Percentiles rank a stretch among this genome's conserved stretches.
Conservation (phyloP, 208 protist species). For the Wallacemonas sp. region DNA sequence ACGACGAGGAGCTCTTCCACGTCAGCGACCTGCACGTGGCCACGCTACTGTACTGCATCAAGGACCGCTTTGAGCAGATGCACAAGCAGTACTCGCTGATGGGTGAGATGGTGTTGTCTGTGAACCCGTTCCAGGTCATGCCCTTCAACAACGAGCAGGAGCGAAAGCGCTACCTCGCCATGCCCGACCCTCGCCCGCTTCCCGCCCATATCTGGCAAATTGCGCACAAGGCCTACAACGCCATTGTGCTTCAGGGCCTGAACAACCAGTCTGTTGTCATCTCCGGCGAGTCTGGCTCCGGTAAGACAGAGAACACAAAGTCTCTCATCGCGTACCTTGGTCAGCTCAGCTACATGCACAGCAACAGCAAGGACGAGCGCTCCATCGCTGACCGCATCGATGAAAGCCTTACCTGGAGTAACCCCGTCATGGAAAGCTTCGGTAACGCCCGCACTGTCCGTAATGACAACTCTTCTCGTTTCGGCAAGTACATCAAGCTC, state of each 20-base stretch:
- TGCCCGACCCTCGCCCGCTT: constrained; percentile 47
- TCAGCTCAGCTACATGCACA: constrained; percentile 77
- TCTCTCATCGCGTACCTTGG: constrained; percentile 88
- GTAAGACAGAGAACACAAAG: constrained; percentile 95
- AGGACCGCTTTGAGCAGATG: constrained; percentile 80
- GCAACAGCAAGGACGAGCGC: constrained; percentile 66
- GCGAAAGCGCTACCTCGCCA: constrained; percentile 72
- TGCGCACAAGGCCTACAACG: constrained; percentile 81
- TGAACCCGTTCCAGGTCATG: constrained; percentile 93
- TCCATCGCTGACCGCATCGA: constrained; percentile 70
- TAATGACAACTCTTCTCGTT: constrained; percentile 95
- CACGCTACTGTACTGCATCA: constrained; percentile 89
- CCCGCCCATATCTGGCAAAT: constrained; percentile 93
- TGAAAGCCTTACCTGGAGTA: constrained; percentile 79
- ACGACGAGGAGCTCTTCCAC: constrained; percentile 79
- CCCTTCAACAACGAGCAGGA: constrained; percentile 75
- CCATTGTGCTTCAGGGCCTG: constrained; percentile 68
- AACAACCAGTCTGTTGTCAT: constrained; percentile 92
- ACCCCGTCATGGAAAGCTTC: constrained; percentile 94
- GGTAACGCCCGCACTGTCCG: constrained; percentile 92
- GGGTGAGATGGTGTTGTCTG: constrained; percentile 92
- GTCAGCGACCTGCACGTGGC: constrained; percentile 90
- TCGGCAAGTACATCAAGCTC: constrained; percentile 96
- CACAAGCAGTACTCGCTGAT: constrained; percentile 90
- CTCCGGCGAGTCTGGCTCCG: constrained; percentile 95